Base-by-base conservation (phyloP, 768 basidiomycete species). In the Paxillus ammoniavirescens region DNA sequence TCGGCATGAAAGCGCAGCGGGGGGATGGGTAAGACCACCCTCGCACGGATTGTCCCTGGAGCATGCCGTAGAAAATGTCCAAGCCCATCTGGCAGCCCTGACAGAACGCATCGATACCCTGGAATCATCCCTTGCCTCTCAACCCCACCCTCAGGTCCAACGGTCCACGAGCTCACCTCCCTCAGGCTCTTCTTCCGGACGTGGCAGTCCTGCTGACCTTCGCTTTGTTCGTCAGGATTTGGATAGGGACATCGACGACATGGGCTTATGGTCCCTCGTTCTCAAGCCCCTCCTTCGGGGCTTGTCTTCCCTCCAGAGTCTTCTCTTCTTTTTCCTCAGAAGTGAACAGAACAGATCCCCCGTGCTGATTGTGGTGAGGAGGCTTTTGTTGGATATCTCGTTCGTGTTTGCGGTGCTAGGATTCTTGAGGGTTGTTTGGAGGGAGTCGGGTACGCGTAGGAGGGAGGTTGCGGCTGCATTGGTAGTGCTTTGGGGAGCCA, bases 231-330 rank as follows among this genome's bases (percentile, higher is more conserved):
- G 55, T 51, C 70, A 67, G 31, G 55, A 35, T 10, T 68, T 70
- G 31, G 69, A 76, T 17, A 89, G 86, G 85, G 86, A 91, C 64
- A 63, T 89, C n/a, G 81, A 89, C 47, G 89, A 92, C 65, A 75
- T 92, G 65, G 91, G 91, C 44, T 79, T 92, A 75, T 93, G 91
- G 91, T 82, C 91, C 7, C 61, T 86, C 42, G 73, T 91, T 14
- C 72, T 90, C 6, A 82, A 80, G 54, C 89, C 89, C 9, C 49
- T 91, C 12, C 70, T 79, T n/a, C 76, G 76, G 30, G 76, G 80
- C 18, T 54, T 84, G 13, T 73, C 75, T 10, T 67, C 68, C 21
- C 58, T 89, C 37, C 79, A 77, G 40, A 73, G 77, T 35, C 60
- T 88, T 38, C 68, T 81, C 9, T 62, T 71, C 12, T 87, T 91